Base-by-base conservation (phyloP, 768 basidiomycete species). In the Cyclocybe aegerita region DNA sequence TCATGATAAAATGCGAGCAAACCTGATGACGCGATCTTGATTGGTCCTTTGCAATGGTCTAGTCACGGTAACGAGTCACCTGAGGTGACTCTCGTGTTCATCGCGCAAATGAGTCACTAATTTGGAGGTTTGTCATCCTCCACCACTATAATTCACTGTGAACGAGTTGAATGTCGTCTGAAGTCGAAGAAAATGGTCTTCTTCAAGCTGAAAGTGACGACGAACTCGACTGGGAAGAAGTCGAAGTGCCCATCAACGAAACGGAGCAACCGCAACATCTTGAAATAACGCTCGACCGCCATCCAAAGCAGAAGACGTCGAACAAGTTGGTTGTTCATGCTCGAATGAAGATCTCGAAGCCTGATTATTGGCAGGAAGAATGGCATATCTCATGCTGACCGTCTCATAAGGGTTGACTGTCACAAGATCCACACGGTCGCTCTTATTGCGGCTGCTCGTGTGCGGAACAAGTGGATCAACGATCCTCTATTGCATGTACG, bases 371-470 rank as follows among this genome's bases (percentile, higher is more conserved):
- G 30, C 46, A 73, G 69, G 60, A 80, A 73, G 63, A 75, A 78
- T 67, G 78, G 78, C 53, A 68, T 82, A 53, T 67, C 80, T 32
- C 76, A 82, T 52, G 81, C 81, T 10, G 90, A 95, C 61, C 82
- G 94, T 9, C 71, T 85, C 37, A 65, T 84, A 7, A 79, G 94
- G 32, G 80, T 95, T 40, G 81, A 88, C 50, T 85, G 82, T 47
- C 96, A 98, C 72, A 95, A 96, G 69, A 74, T 93, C 10, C 97
- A 99, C 59, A 90, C 93, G 7, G 69, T 95, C 9, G 72, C 80
- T n/a, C 75, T 97, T 10, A 77, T 98, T 9, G 79, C 80, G 10
- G 92, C 86, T 62, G 90, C 86, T 4, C 68, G 75, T 39, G 68
- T 82, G 15, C 81, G 97, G 36, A 98, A 99, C 62, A 73, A 71